Base-by-base conservation (phyloP, 1,284 basidiomycete genomes). In the Entoloma clypeatum region DNA sequence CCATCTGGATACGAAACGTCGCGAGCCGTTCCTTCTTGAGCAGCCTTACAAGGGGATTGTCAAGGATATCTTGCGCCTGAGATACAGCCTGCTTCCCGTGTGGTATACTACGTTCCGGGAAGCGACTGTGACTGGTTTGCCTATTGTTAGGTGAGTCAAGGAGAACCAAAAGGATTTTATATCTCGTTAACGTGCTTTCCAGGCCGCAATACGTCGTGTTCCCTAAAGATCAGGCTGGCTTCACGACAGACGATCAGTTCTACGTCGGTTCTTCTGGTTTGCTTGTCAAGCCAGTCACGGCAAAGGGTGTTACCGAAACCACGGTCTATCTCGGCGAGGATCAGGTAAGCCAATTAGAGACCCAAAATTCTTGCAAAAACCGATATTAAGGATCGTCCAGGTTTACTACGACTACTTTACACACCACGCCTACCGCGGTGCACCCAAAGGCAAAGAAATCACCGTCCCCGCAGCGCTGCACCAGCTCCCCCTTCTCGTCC, bases 91-190 rank as follows among this genome's bases (percentile, higher is more conserved):
- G 67, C 69, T 99, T 22, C 92, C 93, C 0, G 74, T 93, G 11
- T 98, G 95, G 94, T 99, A 99, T 64, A 98, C 92, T 14, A 90
- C 92, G 1, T 98, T 99, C 80, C 76, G 81, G 37, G 88, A 94
- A 59, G 81, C 88, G 4, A 86, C 81, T 48, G 72, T 84, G 2
- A 82, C 76, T 7, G 93, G 93, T 2, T 58, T 84, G 19, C 92
- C 92, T 2, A 77, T 95, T 39, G 63, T 93, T 48, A 74, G 87
- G 85, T 90, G 53, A 47, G 72, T 38, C 13, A 25, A 6, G 9
- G 49, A 5, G 7, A 11, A 36, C 36, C 23, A 39, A 23, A 7
- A n/a, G 29, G 35, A 9, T 11, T 21, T 14, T 18, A 24, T n/a
- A 11, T 36, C 7, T 28, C 14, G 26, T 26, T 54, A 9, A 50